A percentile compares a stretch with the other conserved stretches of the same genome.
phyloP scores from a whole-genome alignment of 2,329 filamentous ascomycete species.

The Arthrobotrys sphaeroides region DNA sequence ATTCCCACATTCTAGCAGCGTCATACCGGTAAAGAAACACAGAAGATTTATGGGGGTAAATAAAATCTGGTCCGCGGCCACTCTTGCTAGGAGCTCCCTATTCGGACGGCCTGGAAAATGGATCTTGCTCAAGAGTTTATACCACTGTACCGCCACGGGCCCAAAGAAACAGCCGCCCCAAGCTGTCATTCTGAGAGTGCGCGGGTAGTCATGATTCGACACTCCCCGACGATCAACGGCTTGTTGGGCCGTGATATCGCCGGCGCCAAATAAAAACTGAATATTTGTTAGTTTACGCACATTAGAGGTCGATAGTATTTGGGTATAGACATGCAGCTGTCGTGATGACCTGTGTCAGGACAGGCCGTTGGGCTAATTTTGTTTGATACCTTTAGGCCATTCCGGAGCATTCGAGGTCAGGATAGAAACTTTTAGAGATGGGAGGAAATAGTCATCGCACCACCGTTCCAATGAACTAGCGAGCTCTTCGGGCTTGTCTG shows the following conservation, averaged over 20 bases:
- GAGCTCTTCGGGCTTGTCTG: neutral
- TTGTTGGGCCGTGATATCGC: conserved; percentile 91
- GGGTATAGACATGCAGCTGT: conserved; percentile 70
- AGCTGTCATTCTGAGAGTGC: conserved; percentile 80
- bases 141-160: conserved; percentile 87
- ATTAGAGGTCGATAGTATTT: neutral
- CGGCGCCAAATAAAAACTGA: conserved; percentile 85
- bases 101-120: conserved; percentile 71
- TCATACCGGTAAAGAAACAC: conserved; percentile 84
- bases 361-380: conserved; percentile 79
- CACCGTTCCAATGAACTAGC: conserved; percentile 22
- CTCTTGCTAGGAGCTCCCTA: conserved; percentile 77
- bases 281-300: neutral
- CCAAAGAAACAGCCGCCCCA: conserved; percentile 88
- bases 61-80: conserved; percentile 79
- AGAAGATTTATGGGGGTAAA: conserved; percentile 87
- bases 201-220: conserved; percentile 76
- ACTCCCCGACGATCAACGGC: conserved; percentile 82
- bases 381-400: conserved; percentile 76
- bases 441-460: neutral
- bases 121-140: conserved; percentile 78
- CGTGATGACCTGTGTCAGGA: conserved; percentile 89
- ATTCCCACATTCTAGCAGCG: conserved; percentile 74
- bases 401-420: neutral
- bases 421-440: neutral